Evolutionary conservation across 2,329 filamentous ascomycete genomes (phyloP).

Genomic region (Ascomycota sp.): DNA sequence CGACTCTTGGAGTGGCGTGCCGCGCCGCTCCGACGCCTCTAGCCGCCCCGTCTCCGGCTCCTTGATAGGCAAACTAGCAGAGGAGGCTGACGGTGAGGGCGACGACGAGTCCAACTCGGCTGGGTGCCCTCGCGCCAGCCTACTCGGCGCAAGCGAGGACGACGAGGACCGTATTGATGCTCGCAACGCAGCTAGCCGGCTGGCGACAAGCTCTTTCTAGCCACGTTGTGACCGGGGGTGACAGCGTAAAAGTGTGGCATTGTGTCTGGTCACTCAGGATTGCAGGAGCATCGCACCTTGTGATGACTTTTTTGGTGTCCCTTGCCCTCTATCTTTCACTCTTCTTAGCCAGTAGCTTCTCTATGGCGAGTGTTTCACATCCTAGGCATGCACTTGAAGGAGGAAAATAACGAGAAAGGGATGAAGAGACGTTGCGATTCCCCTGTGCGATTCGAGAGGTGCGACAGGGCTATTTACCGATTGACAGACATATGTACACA

Average conservation of each 20-base stretch:
- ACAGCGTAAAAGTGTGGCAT: no score
- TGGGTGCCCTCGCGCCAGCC: constrained; percentile 22
- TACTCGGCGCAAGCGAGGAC: constrained; percentile 42
- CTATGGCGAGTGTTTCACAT: background rate
- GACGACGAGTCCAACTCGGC: constrained; percentile 13
- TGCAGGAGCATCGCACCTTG: background rate
- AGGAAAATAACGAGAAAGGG: no score
- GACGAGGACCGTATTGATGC: constrained; percentile 91
- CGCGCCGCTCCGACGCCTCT: constrained; percentile 59
- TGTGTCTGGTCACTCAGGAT: no score
- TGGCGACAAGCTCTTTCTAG: constrained; percentile 86
- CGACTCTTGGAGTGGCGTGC: constrained; percentile 94
- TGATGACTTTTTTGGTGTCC: background rate
- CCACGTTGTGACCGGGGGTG: background rate
- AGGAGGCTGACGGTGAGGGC: constrained; percentile 35
- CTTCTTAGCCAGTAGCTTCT: background rate
- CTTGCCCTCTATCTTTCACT: background rate
- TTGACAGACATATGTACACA: no score
- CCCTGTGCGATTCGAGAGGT: no score
- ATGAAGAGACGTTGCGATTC: no score
- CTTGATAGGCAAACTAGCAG: constrained; percentile 41
- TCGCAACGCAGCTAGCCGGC: constrained; percentile 77
- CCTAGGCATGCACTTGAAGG: no score
- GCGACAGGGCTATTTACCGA: no score
- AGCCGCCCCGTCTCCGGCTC: constrained; percentile 59